phyloP scores from a whole-genome alignment of 495 filamentous ascomycete genomes.

The Bathelium albidoporum region DNA sequence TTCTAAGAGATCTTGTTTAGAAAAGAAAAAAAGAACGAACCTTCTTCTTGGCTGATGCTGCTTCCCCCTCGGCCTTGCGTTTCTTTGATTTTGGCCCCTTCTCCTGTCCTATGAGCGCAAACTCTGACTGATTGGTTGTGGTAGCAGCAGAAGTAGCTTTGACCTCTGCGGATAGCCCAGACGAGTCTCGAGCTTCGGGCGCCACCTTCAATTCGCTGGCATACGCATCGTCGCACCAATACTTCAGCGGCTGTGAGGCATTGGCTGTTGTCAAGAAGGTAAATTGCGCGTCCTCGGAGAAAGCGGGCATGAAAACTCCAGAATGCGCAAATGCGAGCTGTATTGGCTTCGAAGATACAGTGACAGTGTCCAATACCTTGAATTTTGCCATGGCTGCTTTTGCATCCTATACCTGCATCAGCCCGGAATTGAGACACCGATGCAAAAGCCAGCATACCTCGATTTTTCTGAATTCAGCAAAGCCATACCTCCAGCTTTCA shows the following conservation, averaged over 20 bases:
- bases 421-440: not conserved
- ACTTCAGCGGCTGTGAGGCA: constrained; percentile 56
- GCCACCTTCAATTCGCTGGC: constrained; percentile 56
- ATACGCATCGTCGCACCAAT: constrained; percentile 78
- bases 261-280: constrained; percentile 68
- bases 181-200: constrained; percentile 21
- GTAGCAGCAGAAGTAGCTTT: constrained; percentile 21
- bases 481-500: constrained; percentile 79
- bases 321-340: constrained; percentile 71
- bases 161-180: constrained; percentile 12
- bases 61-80: constrained; percentile 47
- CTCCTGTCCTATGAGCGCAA: constrained; percentile 37
- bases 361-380: constrained; percentile 69
- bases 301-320: constrained; percentile 73
- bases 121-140: constrained; percentile 33
- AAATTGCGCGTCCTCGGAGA: constrained; percentile 42
- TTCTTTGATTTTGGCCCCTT: constrained; percentile 56
- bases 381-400: constrained; percentile 65
- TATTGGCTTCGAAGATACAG: constrained; percentile 69
- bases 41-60: constrained; percentile 45
- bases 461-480: constrained; percentile 72
- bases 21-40: no score
- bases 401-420: constrained; percentile 48
- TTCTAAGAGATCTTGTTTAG: not conserved
- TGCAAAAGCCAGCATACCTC: constrained; percentile 31